Evolutionary conservation across 148 eudicot species (phyloP).

Genomic region (Rhododendron simsii): DNA sequence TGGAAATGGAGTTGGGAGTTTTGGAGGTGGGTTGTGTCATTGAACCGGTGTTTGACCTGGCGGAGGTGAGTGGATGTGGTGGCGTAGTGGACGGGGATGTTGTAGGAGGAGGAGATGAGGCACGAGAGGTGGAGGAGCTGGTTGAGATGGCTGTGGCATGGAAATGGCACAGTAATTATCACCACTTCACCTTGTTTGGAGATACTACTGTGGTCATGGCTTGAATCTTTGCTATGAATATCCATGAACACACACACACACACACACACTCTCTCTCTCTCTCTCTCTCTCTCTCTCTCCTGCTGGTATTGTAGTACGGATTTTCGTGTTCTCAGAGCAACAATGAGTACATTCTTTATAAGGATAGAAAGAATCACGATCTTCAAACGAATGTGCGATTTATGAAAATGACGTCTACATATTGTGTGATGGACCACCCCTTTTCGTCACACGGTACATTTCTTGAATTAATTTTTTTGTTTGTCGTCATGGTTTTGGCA

Average conservation of each 20-base stretch:
- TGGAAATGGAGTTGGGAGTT: constrained; percentile 7
- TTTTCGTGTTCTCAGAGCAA: too few relatives aligned
- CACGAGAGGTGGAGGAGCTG: constrained; percentile 37
- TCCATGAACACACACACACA: background rate
- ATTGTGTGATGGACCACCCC: too few relatives aligned
- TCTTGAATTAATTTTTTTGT: too few relatives aligned
- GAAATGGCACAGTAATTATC: constrained; percentile 28
- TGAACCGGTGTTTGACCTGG: constrained; percentile 29
- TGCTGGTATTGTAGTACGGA: background rate
- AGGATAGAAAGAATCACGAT: too few relatives aligned
- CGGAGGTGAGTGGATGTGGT: constrained; percentile 22
- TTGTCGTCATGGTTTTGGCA: too few relatives aligned
- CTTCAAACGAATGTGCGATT: too few relatives aligned
- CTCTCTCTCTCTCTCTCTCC: too few relatives aligned
- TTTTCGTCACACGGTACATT: too few relatives aligned
- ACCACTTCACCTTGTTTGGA: constrained; percentile 11
- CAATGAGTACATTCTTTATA: too few relatives aligned
- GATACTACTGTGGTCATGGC: too few relatives aligned
- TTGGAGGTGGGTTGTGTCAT: constrained; percentile 1
- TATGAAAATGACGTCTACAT: too few relatives aligned
- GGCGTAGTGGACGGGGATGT: constrained; percentile 20
- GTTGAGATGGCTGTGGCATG: constrained; percentile 37
- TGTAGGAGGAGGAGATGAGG: constrained; percentile 16
- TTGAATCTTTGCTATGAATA: background rate
- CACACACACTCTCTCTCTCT: too few relatives aligned